These are phyloP conservation scores for Eucalyptus leucophloia DNA, from an alignment of 345 rosid species.

Conservation along the genomic window DNA sequence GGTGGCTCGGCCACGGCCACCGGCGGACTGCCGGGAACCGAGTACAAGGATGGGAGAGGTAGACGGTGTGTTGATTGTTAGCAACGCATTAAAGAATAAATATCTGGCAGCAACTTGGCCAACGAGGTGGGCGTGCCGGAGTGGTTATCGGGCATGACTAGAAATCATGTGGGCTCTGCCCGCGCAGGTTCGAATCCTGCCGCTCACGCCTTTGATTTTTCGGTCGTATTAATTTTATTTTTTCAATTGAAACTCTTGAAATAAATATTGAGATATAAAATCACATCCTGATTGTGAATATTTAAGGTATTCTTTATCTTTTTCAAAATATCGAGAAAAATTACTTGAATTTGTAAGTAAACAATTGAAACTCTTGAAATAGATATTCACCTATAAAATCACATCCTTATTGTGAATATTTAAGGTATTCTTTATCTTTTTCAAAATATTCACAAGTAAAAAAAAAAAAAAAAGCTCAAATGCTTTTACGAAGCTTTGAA, in stretches of 20 bases:
- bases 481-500: too few relatives aligned
- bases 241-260: not conserved
- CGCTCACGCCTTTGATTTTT: slow-evolving; percentile 12
- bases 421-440: too few relatives aligned
- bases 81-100: too few relatives aligned
- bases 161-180: slow-evolving; percentile 95
- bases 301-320: not conserved
- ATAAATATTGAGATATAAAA: not conserved
- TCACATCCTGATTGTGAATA: not conserved
- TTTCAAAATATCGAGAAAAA: not conserved
- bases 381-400: too few relatives aligned
- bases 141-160: slow-evolving; percentile 98
- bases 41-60: not conserved
- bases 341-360: not conserved
- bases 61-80: rapidly evolving
- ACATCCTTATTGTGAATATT: too few relatives aligned
- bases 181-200: slow-evolving; percentile 92
- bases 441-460: too few relatives aligned
- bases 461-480: too few relatives aligned
- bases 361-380: not conserved
- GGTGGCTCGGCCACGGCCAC: not conserved
- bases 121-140: slow-evolving; percentile 68
- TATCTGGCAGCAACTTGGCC: rapidly evolving
- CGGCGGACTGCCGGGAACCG: not conserved
- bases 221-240: rapidly evolving